Evolutionary conservation across 768 basidiomycete species (phyloP).

Genomic region (Russula sp.): DNA sequence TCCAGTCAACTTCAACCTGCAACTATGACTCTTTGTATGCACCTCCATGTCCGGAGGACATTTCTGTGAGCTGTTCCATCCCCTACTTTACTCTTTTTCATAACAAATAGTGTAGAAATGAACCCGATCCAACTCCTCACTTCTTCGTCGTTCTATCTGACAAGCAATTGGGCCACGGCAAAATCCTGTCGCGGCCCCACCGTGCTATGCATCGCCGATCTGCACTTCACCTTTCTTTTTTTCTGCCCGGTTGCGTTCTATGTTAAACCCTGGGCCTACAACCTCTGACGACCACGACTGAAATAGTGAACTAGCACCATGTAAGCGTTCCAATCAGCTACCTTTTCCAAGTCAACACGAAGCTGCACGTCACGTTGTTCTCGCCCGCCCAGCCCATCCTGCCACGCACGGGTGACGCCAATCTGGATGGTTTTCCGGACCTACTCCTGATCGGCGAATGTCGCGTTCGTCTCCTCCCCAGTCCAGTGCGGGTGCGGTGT

Average conservation of each 20-base stretch:
- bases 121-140: conserved; percentile 46
- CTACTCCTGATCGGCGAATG: conserved; percentile 52
- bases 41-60: conserved; percentile 52
- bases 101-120: conserved; percentile 18
- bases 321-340: conserved; percentile 56
- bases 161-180: conserved; percentile 28
- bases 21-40: conserved; percentile 65
- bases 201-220: conserved; percentile 76
- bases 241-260: conserved; percentile 12
- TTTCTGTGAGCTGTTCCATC: conserved; percentile 44
- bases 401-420: conserved; percentile 79
- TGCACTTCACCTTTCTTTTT: conserved; percentile 64
- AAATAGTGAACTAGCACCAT: conserved; percentile 42
- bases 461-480: conserved; percentile 57
- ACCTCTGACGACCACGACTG: neutral
- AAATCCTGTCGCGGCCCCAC: conserved; percentile 61
- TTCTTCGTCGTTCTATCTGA: conserved; percentile 51
- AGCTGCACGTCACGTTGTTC: conserved; percentile 62
- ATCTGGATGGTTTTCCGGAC: conserved; percentile 94
- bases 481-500: conserved; percentile 45
- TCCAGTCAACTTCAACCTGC: conserved; percentile 53
- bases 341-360: conserved; percentile 40
- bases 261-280: too few relatives aligned
- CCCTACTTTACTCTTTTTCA: neutral
- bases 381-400: conserved; percentile 66